Evolutionary conservation across 768 basidiomycete species (phyloP).

Genomic region (Tulasnella sp.): DNA sequence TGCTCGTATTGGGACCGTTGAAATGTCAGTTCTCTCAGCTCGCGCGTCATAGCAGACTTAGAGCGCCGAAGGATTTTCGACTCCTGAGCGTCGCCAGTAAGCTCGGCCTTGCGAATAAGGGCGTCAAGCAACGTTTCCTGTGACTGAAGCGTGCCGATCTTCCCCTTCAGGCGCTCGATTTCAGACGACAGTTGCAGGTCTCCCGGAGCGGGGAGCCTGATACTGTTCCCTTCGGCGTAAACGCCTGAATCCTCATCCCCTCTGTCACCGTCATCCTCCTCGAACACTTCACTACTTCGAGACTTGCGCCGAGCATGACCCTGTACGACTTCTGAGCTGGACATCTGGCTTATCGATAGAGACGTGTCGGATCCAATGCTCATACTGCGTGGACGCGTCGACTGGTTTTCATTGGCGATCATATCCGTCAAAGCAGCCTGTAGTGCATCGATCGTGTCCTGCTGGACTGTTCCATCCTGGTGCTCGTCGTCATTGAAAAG

Average conservation of each 20-base stretch:
- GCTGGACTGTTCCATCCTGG: constrained; percentile 40
- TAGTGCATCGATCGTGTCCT: constrained; percentile 87
- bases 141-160: constrained; percentile 61
- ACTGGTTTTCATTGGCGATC: constrained; percentile 63
- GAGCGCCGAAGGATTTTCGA: constrained; percentile 72
- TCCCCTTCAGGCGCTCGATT: constrained; percentile 65
- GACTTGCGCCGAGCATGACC: constrained; percentile 25
- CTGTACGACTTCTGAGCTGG: constrained; percentile 27
- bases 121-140: constrained; percentile 79
- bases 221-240: constrained; percentile 34
- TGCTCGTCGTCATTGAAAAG: constrained; percentile 77
- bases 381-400: not conserved
- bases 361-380: not conserved
- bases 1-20: constrained; percentile 90
- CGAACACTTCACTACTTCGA: constrained; percentile 18
- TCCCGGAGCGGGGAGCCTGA: constrained; percentile 74
- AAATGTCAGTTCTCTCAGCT: constrained; percentile 74
- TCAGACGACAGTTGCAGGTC: constrained; percentile 82
- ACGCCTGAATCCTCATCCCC: constrained; percentile 33
- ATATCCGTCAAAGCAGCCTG: constrained; percentile 94
- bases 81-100: constrained; percentile 83
- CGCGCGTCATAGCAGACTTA: constrained; percentile 67
- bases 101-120: constrained; percentile 86
- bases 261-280: constrained; percentile 28
- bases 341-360: not conserved